Evolutionary conservation across 192 early-diverging fungal genomes (phyloP), one percentile per base, ranked within the genome.

Genomic region (Coemansia furcata): DNA sequence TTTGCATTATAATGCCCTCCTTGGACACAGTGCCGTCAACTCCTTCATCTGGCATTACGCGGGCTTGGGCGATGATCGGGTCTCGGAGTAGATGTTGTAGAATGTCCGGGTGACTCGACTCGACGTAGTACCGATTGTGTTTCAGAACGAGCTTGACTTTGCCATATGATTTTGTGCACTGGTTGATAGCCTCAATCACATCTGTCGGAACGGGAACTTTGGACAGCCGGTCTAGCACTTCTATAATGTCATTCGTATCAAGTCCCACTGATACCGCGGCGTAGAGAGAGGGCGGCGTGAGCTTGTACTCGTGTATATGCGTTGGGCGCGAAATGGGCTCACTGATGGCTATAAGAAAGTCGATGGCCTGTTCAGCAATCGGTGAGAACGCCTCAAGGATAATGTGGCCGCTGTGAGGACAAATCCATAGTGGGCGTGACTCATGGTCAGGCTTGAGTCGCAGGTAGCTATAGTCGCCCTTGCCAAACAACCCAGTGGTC

Each of bases 231-330:
- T 92, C 88, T 57, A 99, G 78, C 4, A 94, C 94, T 32, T 91
- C 87, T 43, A 99, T 92, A 54, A 99, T 99, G 69, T 89, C 89
- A 50, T 90, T 92, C 8, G 93, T 93, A 49, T 93, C 88, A 43
- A 99, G 84, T 1, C 98, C 98, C 2, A 98, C 95, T 36, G 95
- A 96, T 6, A 99, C 95, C n/a, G 95, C 96, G 15, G 98, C 98
- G 72, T 98, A 96, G 4, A 99, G 85, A 29, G 94, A 96, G 69
- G 96, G 97, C 21, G 93, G 87, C 1, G 98, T 98, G 46, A 99
- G 74, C 69, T 91, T 89, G 84, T 98, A 99, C 80, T 99, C 98
- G 65, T 77, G 82, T 39, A 69, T 69, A 57, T 73, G 63, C 44
- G 80, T 76, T 14, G 86, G 90, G 72, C 93, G 85, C 69, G 90